Evolutionary conservation across 83 land plant genomes (phyloP).

Genomic region (Isoetes engelmannii): DNA sequence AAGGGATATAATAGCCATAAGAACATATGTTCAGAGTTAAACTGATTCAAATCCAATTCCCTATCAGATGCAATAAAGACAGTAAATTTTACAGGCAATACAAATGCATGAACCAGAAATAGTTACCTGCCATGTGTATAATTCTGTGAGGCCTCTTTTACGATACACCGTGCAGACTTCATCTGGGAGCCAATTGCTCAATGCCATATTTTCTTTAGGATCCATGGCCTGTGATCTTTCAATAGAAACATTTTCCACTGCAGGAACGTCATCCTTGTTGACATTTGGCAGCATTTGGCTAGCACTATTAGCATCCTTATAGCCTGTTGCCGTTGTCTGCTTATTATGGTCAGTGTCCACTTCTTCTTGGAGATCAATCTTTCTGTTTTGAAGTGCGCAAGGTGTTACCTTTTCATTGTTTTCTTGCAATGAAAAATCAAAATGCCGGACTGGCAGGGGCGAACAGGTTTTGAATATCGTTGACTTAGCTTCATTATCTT

Average conservation of each 20-base stretch:
- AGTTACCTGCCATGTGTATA: conserved; percentile 45
- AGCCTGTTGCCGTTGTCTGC: too few relatives aligned
- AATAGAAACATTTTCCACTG: too few relatives aligned
- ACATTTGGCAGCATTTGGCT: too few relatives aligned
- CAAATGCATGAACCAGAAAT: neutral
- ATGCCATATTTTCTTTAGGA: conserved; percentile 6
- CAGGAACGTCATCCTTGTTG: too few relatives aligned
- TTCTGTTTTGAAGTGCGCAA: neutral
- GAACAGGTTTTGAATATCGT: neutral
- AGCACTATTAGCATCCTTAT: too few relatives aligned
- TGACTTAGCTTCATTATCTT: too few relatives aligned
- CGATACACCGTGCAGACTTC: conserved; percentile 30
- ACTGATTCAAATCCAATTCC: too few relatives aligned
- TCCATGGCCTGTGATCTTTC: too few relatives aligned
- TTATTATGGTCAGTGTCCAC: too few relatives aligned
- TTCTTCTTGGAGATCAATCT: too few relatives aligned
- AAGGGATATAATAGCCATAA: too few relatives aligned
- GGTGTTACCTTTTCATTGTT: neutral
- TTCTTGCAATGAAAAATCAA: conserved; percentile 24
- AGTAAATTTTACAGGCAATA: neutral
- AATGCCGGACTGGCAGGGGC: conserved; percentile 38
- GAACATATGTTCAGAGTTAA: too few relatives aligned
- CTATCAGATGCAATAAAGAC: neutral
- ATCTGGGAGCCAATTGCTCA: conserved; percentile 37
- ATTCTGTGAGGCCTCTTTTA: conserved; percentile 33